Evolutionary conservation across 192 early-diverging fungal genomes (phyloP), one percentile per base, ranked within the genome.

Genomic region (Polychytrium aggregatum): DNA sequence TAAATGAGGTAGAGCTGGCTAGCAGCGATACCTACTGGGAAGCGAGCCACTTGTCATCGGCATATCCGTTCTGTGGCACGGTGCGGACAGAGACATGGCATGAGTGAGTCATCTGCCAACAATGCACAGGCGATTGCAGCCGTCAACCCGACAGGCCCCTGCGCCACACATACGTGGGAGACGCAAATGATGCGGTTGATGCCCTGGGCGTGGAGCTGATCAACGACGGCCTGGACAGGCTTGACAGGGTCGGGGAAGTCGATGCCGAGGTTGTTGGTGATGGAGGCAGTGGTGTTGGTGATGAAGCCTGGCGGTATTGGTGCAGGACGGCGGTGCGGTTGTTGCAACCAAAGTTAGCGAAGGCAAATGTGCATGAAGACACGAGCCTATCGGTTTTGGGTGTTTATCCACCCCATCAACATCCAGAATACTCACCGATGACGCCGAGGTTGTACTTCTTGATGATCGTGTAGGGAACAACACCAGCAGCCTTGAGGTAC

Each of bases 21-120:
- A n/a, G 17, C 20, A 40, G 11, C 20, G 14, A 48, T 0, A 35
- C 16, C 17, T 14, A 37, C 1, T 54, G 51, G 24, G 38, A 55
- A 3, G 80, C 82, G 29, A 82, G 54, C 26, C 68, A 68, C 64
- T 77, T 71, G 50, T 87, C 82, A n/a, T 77, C 67, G 22, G 63
- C 63, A 64, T 87, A 85, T 2, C 82, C 82, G 53, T 80, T 85
- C n/a, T n/a, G n/a, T n/a, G n/a, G n/a, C n/a, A n/a, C n/a, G n/a
- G n/a, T n/a, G n/a, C n/a, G n/a, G n/a, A n/a, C n/a, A n/a, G n/a
- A n/a, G n/a, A n/a, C n/a, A n/a, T n/a, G n/a, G n/a, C n/a, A n/a
- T n/a, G n/a, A n/a, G n/a, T n/a, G n/a, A n/a, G n/a, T n/a, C n/a
- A n/a, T n/a, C n/a, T n/a, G n/a, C n/a, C n/a, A n/a, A n/a, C n/a